A percentile compares a stretch with the other conserved stretches of the same genome.
phyloP scores from a whole-genome alignment of 805 yeast genomes.

The Priceomyces melissophilus region DNA sequence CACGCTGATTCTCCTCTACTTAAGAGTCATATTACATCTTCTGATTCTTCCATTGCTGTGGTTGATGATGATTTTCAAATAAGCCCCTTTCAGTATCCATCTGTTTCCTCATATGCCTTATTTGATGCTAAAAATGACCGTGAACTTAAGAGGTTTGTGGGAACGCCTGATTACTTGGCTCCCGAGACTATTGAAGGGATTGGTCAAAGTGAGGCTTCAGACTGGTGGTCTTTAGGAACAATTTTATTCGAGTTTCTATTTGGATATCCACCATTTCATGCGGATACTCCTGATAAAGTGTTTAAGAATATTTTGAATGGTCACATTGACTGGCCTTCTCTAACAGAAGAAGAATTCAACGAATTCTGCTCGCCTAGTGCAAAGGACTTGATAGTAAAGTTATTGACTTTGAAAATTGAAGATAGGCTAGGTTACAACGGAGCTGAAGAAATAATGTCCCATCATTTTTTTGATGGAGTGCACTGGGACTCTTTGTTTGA shows the following conservation, averaged over 20 bases:
- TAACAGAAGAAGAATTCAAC: conserved; percentile 50
- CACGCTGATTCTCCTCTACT: conserved; percentile 47
- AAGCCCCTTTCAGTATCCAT: conserved; percentile 22
- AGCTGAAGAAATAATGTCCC: conserved; percentile 71
- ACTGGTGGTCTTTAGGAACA: conserved; percentile 99
- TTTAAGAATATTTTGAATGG: conserved; percentile 77
- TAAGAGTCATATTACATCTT: conserved; percentile 46
- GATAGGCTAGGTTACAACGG: conserved; percentile 77
- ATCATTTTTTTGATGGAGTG: conserved; percentile 70
- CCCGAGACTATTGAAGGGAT: conserved; percentile 91
- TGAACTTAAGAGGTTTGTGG: conserved; percentile 70
- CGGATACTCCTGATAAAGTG: conserved; percentile 70
- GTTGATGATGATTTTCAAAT: conserved; percentile 48
- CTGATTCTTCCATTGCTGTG: conserved; percentile 56
- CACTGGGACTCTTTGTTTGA: conserved; percentile 72
- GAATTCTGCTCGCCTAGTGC: conserved; percentile 62
- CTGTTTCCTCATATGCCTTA: conserved; percentile 50
- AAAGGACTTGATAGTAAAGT: conserved; percentile 62
- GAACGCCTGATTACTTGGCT: conserved; percentile 96
- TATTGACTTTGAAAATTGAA: conserved; percentile 62
- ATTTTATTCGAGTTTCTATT: conserved; percentile 86
- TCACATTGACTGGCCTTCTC: conserved; percentile 79
- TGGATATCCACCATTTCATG: conserved; percentile 96
- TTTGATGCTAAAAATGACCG: conserved; percentile 65
- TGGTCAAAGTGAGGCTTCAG: conserved; percentile 81